Evolutionary conservation across 495 filamentous ascomycete genomes (phyloP).

Genomic region (Umbilicaria muhlenbergii): DNA sequence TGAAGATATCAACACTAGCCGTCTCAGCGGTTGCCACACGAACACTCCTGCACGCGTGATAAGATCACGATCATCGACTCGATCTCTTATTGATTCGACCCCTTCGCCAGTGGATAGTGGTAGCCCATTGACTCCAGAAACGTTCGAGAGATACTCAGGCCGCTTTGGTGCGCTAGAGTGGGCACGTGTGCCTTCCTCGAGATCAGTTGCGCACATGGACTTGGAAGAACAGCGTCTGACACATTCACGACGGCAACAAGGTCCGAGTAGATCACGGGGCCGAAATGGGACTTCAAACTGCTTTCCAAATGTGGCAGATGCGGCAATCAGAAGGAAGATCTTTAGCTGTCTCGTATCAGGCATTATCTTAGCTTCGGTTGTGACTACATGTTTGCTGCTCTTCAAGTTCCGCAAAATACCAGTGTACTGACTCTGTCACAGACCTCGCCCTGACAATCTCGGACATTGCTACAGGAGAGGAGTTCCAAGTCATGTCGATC

Average conservation of each 20-base stretch:
- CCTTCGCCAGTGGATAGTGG: constrained; percentile 7
- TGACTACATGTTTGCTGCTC: constrained; percentile 40
- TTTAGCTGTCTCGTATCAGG: constrained; percentile 41
- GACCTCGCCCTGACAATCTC: constrained; percentile 56
- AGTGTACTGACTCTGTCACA: constrained; percentile 16
- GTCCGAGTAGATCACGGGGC: not conserved
- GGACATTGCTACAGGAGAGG: constrained; percentile 32
- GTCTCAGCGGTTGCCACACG: too few relatives aligned
- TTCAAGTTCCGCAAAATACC: not conserved
- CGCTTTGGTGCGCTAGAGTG: not conserved
- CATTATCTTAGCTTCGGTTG: constrained; percentile 32
- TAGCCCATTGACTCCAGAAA: constrained; percentile 4
- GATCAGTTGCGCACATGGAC: not conserved
- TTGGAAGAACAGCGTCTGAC: not conserved
- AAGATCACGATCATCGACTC: constrained; percentile 10
- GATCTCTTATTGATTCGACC: constrained; percentile 11
- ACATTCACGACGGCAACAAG: not conserved
- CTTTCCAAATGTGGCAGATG: constrained; percentile 36
- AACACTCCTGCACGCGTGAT: not conserved
- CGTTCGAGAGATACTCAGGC: constrained; percentile 7
- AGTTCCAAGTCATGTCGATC: constrained; percentile 62
- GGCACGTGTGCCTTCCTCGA: not conserved
- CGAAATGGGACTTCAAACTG: constrained; percentile 21
- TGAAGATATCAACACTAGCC: too few relatives aligned
- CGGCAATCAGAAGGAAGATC: constrained; percentile 36